These are phyloP conservation scores for Psidium friedrichsthalianum DNA, from an alignment of 345 rosid species.

Conservation along the genomic window DNA sequence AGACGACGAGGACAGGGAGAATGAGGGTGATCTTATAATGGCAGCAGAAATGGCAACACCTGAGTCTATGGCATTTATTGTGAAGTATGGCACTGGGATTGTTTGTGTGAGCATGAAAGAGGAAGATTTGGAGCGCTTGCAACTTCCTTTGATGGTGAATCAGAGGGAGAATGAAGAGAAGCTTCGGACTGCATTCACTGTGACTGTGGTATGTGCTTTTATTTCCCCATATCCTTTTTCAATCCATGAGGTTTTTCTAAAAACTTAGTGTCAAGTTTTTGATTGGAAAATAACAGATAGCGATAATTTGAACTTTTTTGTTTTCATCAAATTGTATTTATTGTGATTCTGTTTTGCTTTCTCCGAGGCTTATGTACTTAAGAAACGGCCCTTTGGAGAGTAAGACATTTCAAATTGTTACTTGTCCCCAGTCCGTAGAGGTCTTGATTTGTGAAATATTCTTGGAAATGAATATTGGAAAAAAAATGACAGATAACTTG, in stretches of 20 bases:
- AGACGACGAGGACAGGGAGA: conserved; percentile 93
- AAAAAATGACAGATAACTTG: background rate
- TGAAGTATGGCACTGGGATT: conserved; percentile 86
- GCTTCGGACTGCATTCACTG: conserved; percentile 81
- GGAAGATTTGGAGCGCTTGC: conserved; percentile 66
- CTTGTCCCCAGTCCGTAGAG: too few relatives aligned
- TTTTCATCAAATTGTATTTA: too few relatives aligned
- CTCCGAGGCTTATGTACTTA: too few relatives aligned
- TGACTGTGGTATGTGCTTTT: conserved; percentile 67
- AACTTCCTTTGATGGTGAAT: conserved; percentile 80
- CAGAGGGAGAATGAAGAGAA: conserved; percentile 79
- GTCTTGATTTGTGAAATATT: too few relatives aligned
- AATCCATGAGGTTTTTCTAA: too few relatives aligned
- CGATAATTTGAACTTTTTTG: too few relatives aligned
- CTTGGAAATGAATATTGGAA: background rate
- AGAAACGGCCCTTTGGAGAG: too few relatives aligned
- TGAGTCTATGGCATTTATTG: conserved; percentile 23
- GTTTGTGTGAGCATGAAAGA: conserved; percentile 86
- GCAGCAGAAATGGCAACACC: background rate
- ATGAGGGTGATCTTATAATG: conserved; percentile 57
- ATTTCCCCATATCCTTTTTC: background rate
- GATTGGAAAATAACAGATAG: too few relatives aligned
- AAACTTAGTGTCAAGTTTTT: too few relatives aligned
- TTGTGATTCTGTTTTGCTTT: too few relatives aligned
- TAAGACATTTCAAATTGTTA: too few relatives aligned